Evolutionary conservation across 352 stramenopile species (phyloP), one percentile per base, ranked within the genome.

Genomic region (Phytophthora meadii): DNA sequence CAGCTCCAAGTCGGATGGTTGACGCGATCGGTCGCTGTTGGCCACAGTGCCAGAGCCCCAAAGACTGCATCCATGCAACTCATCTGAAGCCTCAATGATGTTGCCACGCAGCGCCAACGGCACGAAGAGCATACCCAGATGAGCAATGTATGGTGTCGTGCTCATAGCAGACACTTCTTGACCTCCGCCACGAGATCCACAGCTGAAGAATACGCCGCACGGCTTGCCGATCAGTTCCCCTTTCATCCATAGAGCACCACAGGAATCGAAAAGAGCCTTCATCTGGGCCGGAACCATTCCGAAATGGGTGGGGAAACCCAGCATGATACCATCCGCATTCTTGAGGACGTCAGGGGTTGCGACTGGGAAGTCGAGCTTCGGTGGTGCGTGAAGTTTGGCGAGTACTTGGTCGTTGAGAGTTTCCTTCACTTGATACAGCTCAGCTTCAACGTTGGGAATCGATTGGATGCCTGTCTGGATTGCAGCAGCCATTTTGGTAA

Each of bases 61-160:
- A 1, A 87, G 70, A 56, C 70, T 86, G 22, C 74, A 82, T 19
- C 83, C 85, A 41, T 92, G 85, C 24, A 89, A 63, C 46, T 88
- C 82, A 34, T 86, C 74, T 52, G 79, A 79, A 7, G 68, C 74
- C 11, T 87, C 56, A 24, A 82, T 54, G n/a, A 24, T 22, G 4
- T 27, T 8, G 1, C 47, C 28, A 17, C 12, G n/a, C 30, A 54
- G 49, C 1, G 72, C 90, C 12, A 93, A 49, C 32, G 90, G 89
- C 40, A 97, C 83, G 65, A 94, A 97, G 34, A 88, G 79, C 83
- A 97, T 95, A 32, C 89, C 90, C 27, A 96, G 87, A 71, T 97
- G 88, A 15, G 78, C 65, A 37, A 96, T 74, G 70, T 94, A 93
- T 22, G 87, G 84, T 22, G 94, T 72, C 24, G 68, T 87, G 17